Conservation (phyloP, 768 basidiomycete species). For the Rhodotorula taiwanensis region DNA sequence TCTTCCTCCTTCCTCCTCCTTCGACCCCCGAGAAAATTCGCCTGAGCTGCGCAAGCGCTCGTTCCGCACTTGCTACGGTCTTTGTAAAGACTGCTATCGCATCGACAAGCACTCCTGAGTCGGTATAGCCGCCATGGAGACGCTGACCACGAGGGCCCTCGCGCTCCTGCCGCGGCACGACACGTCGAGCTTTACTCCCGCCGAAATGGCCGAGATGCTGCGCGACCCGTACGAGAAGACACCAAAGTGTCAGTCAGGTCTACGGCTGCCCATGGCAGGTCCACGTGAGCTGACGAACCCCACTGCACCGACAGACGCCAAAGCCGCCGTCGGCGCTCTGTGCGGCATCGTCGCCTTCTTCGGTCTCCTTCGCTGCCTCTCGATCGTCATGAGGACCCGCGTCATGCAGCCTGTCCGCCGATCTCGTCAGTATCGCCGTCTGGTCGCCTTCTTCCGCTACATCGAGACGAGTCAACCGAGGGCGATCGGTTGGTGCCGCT, state of each 20-base stretch:
- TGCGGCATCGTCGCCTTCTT: conserved; percentile 28
- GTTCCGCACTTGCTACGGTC: too few relatives aligned
- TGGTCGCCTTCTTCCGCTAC: conserved; percentile 20
- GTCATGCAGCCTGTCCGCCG: too few relatives aligned
- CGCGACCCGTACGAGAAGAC: conserved; percentile 29
- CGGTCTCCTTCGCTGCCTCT: conserved; percentile 16
- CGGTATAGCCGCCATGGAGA: too few relatives aligned
- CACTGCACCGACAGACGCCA: background rate
- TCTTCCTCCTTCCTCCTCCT: too few relatives aligned
- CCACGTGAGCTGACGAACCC: background rate
- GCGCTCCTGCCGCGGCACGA: conserved; percentile 1
- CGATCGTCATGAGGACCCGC: background rate
- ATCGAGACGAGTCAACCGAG: conserved; percentile 20
- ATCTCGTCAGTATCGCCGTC: background rate
- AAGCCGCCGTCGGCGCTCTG: conserved; percentile 24
- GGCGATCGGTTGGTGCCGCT: conserved; percentile 26
- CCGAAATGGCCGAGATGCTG: conserved; percentile 32
- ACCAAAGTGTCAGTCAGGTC: conserved; percentile 33
- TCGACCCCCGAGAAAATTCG: too few relatives aligned
- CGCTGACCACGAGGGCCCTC: too few relatives aligned
- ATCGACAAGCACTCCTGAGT: too few relatives aligned
- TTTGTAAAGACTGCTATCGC: too few relatives aligned
- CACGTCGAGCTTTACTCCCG: background rate
- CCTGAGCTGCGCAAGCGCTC: too few relatives aligned
- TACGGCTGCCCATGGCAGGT: too few relatives aligned